phyloP scores from a whole-genome alignment of 1,139 yeast species.

The Suhomyces bribrorum region DNA sequence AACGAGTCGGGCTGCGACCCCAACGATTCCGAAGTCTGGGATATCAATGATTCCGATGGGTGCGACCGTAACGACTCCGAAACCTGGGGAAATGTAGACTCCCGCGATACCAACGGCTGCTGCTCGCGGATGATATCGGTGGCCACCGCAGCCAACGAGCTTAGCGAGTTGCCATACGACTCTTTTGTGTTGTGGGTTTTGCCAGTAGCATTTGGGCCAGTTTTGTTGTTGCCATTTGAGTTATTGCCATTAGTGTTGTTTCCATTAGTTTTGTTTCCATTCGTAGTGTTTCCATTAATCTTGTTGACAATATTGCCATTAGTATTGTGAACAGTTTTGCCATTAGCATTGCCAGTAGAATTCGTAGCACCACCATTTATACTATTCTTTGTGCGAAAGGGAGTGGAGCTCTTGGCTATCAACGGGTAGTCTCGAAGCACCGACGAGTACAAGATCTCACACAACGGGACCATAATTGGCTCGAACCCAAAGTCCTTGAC shows the following conservation, averaged over 20 bases:
- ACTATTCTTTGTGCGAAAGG: constrained; percentile 25
- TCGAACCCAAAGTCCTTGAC: constrained; percentile 82
- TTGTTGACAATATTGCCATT: too few relatives aligned
- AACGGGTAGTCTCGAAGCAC: constrained; percentile 68
- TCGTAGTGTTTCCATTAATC: too few relatives aligned
- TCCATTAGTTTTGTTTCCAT: too few relatives aligned
- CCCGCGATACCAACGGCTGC: neutral
- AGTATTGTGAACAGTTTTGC: too few relatives aligned
- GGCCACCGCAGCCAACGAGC: constrained; percentile 45
- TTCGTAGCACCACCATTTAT: too few relatives aligned
- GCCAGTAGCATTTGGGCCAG: too few relatives aligned
- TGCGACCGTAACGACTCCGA: neutral
- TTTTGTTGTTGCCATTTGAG: too few relatives aligned
- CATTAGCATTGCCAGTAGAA: too few relatives aligned
- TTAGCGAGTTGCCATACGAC: constrained; percentile 28
- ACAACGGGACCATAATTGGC: constrained; percentile 56
- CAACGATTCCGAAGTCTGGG: neutral
- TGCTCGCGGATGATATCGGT: constrained; percentile 26
- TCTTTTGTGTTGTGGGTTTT: too few relatives aligned
- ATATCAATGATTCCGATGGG: neutral
- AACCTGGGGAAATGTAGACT: neutral
- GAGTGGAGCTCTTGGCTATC: constrained; percentile 44
- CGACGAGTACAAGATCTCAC: constrained; percentile 65
- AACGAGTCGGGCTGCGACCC: neutral
- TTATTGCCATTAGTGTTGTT: neutral